Percentiles rank a stretch among this genome's conserved stretches.
phyloP scores from a whole-genome alignment of 129 eudicot genomes.

The Saposhnikovia divaricata region DNA sequence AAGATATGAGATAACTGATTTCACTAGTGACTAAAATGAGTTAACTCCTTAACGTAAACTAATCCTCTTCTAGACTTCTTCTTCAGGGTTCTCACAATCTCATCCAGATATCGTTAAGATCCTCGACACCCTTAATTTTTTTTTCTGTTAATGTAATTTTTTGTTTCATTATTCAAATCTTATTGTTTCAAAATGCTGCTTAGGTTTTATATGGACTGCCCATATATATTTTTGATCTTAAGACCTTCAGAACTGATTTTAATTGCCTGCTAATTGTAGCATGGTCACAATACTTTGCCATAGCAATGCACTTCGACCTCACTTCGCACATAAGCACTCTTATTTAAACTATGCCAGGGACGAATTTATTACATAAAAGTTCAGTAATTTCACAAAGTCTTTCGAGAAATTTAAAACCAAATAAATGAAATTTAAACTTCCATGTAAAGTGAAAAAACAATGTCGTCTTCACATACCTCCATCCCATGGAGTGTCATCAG shows the following conservation, averaged over 20 bases:
- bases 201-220: neutral
- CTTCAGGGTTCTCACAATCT: neutral
- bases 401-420: too few relatives aligned
- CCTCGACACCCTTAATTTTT: neutral
- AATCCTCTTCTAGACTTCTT: neutral
- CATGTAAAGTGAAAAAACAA: too few relatives aligned
- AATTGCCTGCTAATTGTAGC: neutral
- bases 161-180: neutral
- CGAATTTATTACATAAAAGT: too few relatives aligned
- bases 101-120: neutral
- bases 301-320: neutral
- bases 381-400: too few relatives aligned
- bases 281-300: neutral
- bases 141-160: neutral
- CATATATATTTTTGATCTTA: neutral
- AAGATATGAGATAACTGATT: neutral
- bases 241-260: neutral
- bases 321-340: neutral
- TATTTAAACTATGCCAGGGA: too few relatives aligned
- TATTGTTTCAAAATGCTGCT: neutral
- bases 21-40: neutral
- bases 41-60: neutral
- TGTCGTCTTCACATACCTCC: too few relatives aligned
- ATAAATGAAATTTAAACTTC: too few relatives aligned
- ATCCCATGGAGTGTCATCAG: too few relatives aligned